phyloP scores from a whole-genome alignment of 805 yeast genomes.

The Candida stauntonica region DNA sequence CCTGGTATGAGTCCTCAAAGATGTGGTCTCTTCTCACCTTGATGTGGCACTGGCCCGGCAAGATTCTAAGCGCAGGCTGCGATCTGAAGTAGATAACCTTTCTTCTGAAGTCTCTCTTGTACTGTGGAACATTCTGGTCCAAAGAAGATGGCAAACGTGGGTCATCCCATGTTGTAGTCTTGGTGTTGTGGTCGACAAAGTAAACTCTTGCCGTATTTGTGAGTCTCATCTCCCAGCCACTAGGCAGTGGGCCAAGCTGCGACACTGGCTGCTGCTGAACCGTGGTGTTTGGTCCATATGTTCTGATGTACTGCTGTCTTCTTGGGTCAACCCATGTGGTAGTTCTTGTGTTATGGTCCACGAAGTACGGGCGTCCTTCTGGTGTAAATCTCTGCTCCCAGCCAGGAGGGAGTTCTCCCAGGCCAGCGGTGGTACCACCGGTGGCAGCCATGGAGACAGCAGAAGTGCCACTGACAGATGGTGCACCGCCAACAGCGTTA shows the following conservation, averaged over 20 bases:
- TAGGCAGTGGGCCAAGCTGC: conserved; percentile 95
- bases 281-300: conserved; percentile 85
- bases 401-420: conserved; percentile 96
- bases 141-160: conserved; percentile 96
- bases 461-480: conserved; percentile 48
- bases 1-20: conserved; percentile 97
- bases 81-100: conserved; percentile 96
- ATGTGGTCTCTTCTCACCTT: conserved; percentile 95
- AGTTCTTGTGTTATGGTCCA: conserved; percentile 98
- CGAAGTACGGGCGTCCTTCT: conserved; percentile 97
- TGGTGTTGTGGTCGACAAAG: conserved; percentile 98
- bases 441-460: conserved; percentile 64
- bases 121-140: conserved; percentile 98
- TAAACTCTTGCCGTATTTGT: conserved; percentile 98
- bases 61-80: conserved; percentile 93
- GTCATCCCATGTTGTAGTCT: conserved; percentile 99
- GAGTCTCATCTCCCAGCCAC: conserved; percentile 99
- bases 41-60: conserved; percentile 98
- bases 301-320: conserved; percentile 95
- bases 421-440: conserved; percentile 88
- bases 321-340: conserved; percentile 99
- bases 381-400: conserved; percentile 99
- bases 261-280: conserved; percentile 98
- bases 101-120: conserved; percentile 97
- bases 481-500: conserved; percentile 42